A percentile compares a stretch with the other conserved stretches of the same genome.
phyloP scores from a whole-genome alignment of 306 rosid genomes.

The Calophaca sinica region DNA sequence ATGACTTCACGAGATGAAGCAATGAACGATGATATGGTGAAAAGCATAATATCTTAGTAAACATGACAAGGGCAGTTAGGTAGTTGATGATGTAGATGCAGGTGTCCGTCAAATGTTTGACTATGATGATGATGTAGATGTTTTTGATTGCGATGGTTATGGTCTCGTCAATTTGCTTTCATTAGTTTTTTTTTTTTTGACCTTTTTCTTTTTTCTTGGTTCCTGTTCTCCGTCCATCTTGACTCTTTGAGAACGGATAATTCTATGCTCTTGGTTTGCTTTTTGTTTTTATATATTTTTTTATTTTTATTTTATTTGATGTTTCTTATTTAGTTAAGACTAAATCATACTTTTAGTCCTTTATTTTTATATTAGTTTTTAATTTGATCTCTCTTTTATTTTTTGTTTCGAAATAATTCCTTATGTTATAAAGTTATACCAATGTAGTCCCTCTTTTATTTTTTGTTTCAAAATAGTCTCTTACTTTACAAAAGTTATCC shows the following conservation, averaged over 20 bases:
- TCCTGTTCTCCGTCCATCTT: constrained; percentile 47
- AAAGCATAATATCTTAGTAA: neutral
- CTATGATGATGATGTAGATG: constrained; percentile 56
- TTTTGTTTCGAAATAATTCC: too few relatives aligned
- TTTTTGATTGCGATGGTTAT: constrained; percentile 57
- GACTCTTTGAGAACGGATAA: constrained; percentile 60
- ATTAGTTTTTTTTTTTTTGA: neutral
- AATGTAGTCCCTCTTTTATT: too few relatives aligned
- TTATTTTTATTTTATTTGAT: constrained; percentile 34
- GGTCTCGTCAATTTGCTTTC: constrained; percentile 45
- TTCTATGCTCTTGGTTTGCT: constrained; percentile 55
- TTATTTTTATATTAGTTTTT: too few relatives aligned
- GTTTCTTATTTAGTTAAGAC: neutral
- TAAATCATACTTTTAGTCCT: too few relatives aligned
- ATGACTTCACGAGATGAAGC: constrained; percentile 77
- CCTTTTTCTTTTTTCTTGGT: constrained; percentile 50
- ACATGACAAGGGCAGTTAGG: constrained; percentile 7
- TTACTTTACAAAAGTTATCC: too few relatives aligned
- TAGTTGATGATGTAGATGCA: constrained; percentile 26
- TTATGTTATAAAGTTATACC: too few relatives aligned
- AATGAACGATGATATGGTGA: too few relatives aligned
- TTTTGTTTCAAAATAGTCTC: too few relatives aligned
- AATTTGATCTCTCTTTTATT: too few relatives aligned
- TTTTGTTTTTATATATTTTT: constrained; percentile 45
- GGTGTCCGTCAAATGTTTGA: constrained; percentile 45